phyloP scores from a whole-genome alignment of 306 rosid genomes.

The Quercus aquifolioides region DNA sequence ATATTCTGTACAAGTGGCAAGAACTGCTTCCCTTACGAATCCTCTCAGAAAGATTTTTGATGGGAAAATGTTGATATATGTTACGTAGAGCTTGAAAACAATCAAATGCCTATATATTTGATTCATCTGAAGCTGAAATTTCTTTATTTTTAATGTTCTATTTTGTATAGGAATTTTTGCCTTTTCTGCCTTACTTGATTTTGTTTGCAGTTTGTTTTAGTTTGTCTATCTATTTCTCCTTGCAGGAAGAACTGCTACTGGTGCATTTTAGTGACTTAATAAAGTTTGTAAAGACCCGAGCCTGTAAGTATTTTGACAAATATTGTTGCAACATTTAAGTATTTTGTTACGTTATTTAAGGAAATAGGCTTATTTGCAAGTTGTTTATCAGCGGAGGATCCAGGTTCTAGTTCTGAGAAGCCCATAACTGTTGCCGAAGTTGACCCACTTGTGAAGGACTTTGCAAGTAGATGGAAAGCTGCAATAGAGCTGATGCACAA shows the following conservation, averaged over 20 bases:
- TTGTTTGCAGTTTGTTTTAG: conserved; percentile 13
- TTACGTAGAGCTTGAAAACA: not conserved
- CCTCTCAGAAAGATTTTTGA: not conserved
- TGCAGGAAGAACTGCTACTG: conserved; percentile 94
- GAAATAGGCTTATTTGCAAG: conserved; percentile 14
- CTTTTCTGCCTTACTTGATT: not conserved
- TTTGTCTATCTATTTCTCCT: conserved; percentile 11
- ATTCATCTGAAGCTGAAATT: not conserved
- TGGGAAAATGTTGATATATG: not conserved
- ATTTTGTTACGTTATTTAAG: not conserved
- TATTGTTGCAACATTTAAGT: conserved; percentile 5
- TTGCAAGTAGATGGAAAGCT: conserved; percentile 92
- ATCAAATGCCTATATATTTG: not conserved
- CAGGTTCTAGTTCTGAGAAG: conserved; percentile 51
- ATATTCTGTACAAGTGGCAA: not conserved
- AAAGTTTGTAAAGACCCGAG: conserved; percentile 88
- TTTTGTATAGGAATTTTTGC: not conserved
- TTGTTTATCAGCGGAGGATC: conserved; percentile 76
- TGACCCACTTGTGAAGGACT: conserved; percentile 95
- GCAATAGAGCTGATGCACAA: conserved; percentile 99
- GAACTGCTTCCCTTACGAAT: not conserved
- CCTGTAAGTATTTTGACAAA: conserved; percentile 58
- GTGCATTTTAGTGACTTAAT: conserved; percentile 78
- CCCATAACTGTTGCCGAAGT: conserved; percentile 73
- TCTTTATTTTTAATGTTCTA: not conserved